phyloP scores from a whole-genome alignment of 371 early-diverging fungal genomes.

The Rhizopus arrhizus region DNA sequence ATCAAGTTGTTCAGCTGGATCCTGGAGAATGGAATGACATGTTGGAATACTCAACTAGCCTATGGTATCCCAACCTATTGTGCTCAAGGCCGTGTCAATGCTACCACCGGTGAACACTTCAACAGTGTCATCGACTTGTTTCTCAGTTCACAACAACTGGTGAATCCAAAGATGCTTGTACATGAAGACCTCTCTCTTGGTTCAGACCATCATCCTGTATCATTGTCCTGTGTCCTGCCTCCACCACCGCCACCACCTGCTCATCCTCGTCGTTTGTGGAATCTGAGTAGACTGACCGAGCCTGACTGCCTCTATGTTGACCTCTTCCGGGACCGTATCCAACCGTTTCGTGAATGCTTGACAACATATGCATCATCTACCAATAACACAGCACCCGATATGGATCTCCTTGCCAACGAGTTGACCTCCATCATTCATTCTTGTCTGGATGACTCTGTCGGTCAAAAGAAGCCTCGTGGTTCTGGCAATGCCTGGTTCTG shows the following conservation, averaged over 20 bases:
- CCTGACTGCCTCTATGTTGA: neutral
- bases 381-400: neutral
- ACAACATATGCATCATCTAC: neutral
- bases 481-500: constrained; percentile 8
- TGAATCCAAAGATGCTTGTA: neutral
- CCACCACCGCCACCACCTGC: neutral
- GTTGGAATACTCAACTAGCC: neutral
- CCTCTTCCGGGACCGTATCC: neutral
- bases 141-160: neutral
- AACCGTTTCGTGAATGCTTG: neutral
- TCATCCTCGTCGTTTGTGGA: constrained; percentile 12
- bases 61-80: neutral
- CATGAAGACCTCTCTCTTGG: constrained; percentile 3
- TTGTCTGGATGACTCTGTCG: constrained; percentile 10
- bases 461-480: neutral
- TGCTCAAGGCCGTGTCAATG: neutral
- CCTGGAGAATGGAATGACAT: neutral
- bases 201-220: constrained; percentile 4
- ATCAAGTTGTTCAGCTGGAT: neutral
- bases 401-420: neutral
- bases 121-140: constrained; percentile 7
- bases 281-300: constrained; percentile 5
- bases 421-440: neutral
- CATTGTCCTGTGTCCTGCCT: neutral
- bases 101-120: neutral